These are phyloP conservation scores for Debaryomycetaceae sp. DNA, from an alignment of 1,139 yeast species.

Conservation along the genomic window DNA sequence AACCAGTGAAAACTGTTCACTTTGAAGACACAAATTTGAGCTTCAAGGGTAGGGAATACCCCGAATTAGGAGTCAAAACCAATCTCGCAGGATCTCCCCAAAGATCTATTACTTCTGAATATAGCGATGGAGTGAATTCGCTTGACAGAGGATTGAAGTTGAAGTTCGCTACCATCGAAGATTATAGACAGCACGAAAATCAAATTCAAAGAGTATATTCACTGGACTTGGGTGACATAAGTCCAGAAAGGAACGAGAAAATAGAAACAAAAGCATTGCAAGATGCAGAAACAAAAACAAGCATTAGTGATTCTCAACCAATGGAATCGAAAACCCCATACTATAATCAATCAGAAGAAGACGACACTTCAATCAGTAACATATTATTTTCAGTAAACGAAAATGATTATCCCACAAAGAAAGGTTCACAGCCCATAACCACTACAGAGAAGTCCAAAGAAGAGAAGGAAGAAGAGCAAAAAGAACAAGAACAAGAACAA, in stretches of 20 bases:
- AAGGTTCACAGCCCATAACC: not conserved
- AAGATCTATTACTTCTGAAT: conserved; percentile 5
- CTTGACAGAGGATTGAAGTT: not conserved
- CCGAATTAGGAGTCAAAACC: not conserved
- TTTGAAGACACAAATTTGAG: conserved; percentile 3
- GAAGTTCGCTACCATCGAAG: conserved; percentile 4
- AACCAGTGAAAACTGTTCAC: conserved; percentile 6
- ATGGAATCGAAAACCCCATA: too few species aligned
- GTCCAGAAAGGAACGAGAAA: not conserved
- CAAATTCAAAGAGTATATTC: conserved; percentile 6
- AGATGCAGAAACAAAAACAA: not conserved
- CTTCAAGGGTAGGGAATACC: not conserved
- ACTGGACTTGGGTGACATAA: conserved; percentile 3
- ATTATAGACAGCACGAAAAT: conserved; percentile 6
- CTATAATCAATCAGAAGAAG: too few species aligned
- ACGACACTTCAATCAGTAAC: too few species aligned
- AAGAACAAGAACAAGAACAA: not conserved
- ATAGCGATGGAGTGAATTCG: conserved; percentile 3
- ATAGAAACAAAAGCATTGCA: not conserved
- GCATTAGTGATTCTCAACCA: not conserved
- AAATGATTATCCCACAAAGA: not conserved
- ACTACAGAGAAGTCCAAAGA: not conserved
- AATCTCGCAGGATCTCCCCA: conserved; percentile 1
- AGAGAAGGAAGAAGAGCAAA: not conserved
- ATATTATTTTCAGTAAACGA: not conserved